Percentiles rank a stretch among this genome's conserved stretches.
These are phyloP conservation scores for Aphanomyces euteiches DNA, from an alignment of 352 stramenopile genomes.

Conservation along the genomic window DNA sequence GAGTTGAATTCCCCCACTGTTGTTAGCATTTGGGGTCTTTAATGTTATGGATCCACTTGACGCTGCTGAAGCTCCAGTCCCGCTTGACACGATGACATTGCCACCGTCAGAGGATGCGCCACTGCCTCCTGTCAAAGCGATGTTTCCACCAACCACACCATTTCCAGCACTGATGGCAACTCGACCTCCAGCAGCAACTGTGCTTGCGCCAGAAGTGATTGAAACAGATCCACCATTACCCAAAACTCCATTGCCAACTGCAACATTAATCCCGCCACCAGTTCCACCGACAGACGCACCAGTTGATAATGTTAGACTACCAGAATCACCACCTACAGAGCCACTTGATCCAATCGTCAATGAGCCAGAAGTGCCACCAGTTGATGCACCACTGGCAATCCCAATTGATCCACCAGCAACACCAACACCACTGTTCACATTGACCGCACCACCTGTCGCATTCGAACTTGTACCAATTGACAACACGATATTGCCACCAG, in stretches of 20 bases:
- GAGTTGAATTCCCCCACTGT: not conserved
- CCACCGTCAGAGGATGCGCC: not conserved
- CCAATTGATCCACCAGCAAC: not conserved
- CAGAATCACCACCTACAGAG: not conserved
- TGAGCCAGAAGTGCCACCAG: conserved; percentile 6
- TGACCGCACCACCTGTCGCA: not conserved
- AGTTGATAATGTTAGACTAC: not conserved
- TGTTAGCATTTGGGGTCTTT: not conserved
- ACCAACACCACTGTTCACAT: not conserved
- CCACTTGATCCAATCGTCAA: not conserved
- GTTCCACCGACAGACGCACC: not conserved
- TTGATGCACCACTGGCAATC: not conserved
- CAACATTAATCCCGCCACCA: conserved; percentile 38
- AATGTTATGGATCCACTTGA: conserved; percentile 8
- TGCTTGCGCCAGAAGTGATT: conserved; percentile 38
- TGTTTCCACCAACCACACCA: conserved; percentile 35
- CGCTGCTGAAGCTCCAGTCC: not conserved
- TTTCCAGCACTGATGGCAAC: conserved; percentile 42
- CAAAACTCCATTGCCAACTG: conserved; percentile 38
- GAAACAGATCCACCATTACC: conserved; percentile 44
- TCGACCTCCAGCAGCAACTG: conserved; percentile 30
- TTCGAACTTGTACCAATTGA: not conserved
- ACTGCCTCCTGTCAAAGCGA: conserved; percentile 39
- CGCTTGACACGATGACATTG: conserved; percentile 9
- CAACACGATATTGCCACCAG: conserved; percentile 2